Percentiles rank a stretch among this genome's conserved stretches.
Evolutionary conservation across 352 stramenopile species (phyloP).

Genomic region (Phytophthora boehmeriae): DNA sequence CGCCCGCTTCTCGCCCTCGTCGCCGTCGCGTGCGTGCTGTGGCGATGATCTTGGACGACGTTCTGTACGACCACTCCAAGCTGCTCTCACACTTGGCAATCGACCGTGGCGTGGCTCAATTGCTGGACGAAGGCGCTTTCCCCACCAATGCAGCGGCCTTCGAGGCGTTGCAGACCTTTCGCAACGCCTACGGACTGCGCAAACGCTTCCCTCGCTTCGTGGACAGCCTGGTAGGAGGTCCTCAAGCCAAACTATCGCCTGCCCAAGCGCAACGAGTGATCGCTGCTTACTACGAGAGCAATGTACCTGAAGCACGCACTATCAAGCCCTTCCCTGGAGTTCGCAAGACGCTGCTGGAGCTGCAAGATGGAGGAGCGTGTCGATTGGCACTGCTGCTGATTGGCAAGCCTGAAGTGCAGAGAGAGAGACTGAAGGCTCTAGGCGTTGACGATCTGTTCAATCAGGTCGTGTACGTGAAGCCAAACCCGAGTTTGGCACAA

Average conservation of each 20-base stretch:
- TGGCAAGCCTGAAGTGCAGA: constrained; percentile 74
- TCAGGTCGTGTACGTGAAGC: constrained; percentile 67
- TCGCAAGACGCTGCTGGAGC: constrained; percentile 54
- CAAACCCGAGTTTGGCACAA: constrained; percentile 66
- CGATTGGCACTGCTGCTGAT: constrained; percentile 75
- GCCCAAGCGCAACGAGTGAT: constrained; percentile 66
- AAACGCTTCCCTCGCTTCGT: constrained; percentile 87
- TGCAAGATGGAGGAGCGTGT: constrained; percentile 57
- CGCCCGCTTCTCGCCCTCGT: constrained; percentile 1
- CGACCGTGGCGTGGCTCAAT: constrained; percentile 74
- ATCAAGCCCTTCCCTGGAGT: constrained; percentile 70
- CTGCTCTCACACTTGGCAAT: constrained; percentile 83
- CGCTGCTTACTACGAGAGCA: constrained; percentile 79
- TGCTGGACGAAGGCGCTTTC: constrained; percentile 76
- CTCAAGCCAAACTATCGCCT: constrained; percentile 45
- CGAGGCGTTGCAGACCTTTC: constrained; percentile 79
- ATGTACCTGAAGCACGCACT: constrained; percentile 67
- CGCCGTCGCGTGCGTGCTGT: constrained; percentile 73
- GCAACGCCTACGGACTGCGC: constrained; percentile 81
- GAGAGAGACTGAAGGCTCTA: constrained; percentile 73
- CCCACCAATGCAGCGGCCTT: constrained; percentile 65
- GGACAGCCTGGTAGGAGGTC: constrained; percentile 61
- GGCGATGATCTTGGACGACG: constrained; percentile 87
- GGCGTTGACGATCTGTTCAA: constrained; percentile 68
- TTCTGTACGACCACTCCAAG: constrained; percentile 85